A percentile compares a stretch with the other conserved stretches of the same genome.
These are phyloP conservation scores for Penicillium sp. DNA, from an alignment of 2,329 filamentous ascomycete genomes.

Conservation along the genomic window DNA sequence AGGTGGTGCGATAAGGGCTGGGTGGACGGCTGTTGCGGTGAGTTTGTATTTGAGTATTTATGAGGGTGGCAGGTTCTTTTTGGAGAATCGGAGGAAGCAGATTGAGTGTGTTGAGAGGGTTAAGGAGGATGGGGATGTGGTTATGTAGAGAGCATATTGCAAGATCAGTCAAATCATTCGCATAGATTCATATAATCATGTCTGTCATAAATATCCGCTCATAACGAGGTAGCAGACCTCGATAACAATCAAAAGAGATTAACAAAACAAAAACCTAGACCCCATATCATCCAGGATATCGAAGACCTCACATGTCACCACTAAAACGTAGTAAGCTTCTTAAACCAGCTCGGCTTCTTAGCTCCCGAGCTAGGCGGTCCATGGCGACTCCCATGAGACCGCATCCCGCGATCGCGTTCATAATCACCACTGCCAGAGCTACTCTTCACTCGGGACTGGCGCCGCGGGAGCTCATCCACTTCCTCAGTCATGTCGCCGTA, in stretches of 20 bases:
- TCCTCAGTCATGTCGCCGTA: slow-evolving; percentile 36
- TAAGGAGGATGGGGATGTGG: slow-evolving; percentile 2
- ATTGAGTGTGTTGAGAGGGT: slow-evolving; percentile 7
- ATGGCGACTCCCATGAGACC: slow-evolving; percentile 27
- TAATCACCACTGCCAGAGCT: slow-evolving; percentile 41
- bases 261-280: neutral
- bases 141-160: neutral
- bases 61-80: slow-evolving; percentile 67
- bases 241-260: neutral
- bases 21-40: slow-evolving; percentile 77
- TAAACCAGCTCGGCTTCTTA: slow-evolving; percentile 43
- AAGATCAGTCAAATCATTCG: no score
- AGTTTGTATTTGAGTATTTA: slow-evolving; percentile 83
- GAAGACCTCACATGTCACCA: slow-evolving; percentile 1
- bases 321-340: slow-evolving; percentile 34
- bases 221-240: neutral
- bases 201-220: slow-evolving; percentile 8
- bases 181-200: slow-evolving; percentile 3
- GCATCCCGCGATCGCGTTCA: slow-evolving; percentile 34
- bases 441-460: slow-evolving; percentile 36
- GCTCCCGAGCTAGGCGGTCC: slow-evolving; percentile 23
- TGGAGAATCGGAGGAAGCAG: slow-evolving; percentile 32
- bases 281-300: neutral
- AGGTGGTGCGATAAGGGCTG: slow-evolving; percentile 65
- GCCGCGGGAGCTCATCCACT: slow-evolving; percentile 33